Percentiles rank a stretch among this genome's conserved stretches.
Evolutionary conservation across 441 rosid genomes (phyloP).

Genomic region (Populus hybrid): DNA sequence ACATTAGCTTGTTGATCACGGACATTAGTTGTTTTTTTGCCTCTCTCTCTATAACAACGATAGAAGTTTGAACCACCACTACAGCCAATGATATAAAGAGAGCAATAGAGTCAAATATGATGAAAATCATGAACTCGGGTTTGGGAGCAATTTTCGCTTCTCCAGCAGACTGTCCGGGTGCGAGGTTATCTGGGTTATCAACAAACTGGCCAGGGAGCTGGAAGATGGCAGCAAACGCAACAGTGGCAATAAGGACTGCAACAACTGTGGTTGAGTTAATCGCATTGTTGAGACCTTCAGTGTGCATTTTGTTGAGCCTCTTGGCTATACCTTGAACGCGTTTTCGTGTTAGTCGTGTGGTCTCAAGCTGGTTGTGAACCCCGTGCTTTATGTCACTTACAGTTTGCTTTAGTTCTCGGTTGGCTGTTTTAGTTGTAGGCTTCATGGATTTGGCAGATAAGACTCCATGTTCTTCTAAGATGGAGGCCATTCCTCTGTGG

Average conservation of each 20-base stretch:
- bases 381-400: conserved; percentile 96
- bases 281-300: conserved; percentile 91
- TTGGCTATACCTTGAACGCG: conserved; percentile 84
- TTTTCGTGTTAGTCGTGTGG: conserved; percentile 66
- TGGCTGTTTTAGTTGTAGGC: conserved; percentile 37
- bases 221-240: conserved; percentile 95
- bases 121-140: conserved; percentile 68
- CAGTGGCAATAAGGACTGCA: conserved; percentile 92
- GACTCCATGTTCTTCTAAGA: conserved; percentile 56
- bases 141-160: conserved; percentile 62
- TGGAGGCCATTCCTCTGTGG: conserved; percentile 44
- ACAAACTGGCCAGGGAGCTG: conserved; percentile 66
- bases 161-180: conserved; percentile 50
- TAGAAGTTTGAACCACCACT: conserved; percentile 94
- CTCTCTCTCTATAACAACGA: conserved; percentile 78
- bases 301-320: conserved; percentile 76
- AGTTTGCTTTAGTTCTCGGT: conserved; percentile 73
- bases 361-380: conserved; percentile 83
- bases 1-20: conserved; percentile 90
- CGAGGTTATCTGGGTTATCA: conserved; percentile 43
- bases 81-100: conserved; percentile 94
- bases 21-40: conserved; percentile 90
- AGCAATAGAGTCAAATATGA: conserved; percentile 80
- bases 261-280: conserved; percentile 89
- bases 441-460: conserved; percentile 55